Evolutionary conservation across 257 asterid species (phyloP).

Genomic region (Hygrophila difformis): DNA sequence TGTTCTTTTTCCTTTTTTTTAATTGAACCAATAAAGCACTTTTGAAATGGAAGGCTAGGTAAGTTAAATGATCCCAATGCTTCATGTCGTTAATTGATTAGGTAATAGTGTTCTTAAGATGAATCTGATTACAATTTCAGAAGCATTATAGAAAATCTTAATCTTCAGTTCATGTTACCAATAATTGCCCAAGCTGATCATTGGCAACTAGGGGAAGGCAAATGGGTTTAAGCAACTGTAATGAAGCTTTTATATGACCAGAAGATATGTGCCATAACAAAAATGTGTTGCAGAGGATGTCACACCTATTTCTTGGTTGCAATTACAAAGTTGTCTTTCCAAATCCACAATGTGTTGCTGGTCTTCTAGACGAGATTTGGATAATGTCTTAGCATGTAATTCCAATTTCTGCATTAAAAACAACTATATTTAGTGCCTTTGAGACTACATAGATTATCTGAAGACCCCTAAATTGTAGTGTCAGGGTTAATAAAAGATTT

Average conservation of each 20-base stretch:
- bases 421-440: conserved; percentile 5
- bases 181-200: conserved; percentile 8
- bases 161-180: background rate
- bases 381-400: conserved; percentile 51
- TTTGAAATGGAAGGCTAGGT: no score
- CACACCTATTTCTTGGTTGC: conserved; percentile 83
- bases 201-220: background rate
- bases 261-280: no score
- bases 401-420: conserved; percentile 57
- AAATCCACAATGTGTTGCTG: conserved; percentile 57
- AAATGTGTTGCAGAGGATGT: conserved; percentile 11
- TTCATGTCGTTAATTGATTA: no score
- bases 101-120: no score
- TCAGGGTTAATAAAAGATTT: background rate
- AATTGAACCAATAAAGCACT: no score
- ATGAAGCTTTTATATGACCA: no score
- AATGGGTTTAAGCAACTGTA: background rate
- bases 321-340: conserved; percentile 75
- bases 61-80: no score
- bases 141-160: background rate
- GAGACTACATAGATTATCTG: conserved; percentile 1
- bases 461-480: background rate
- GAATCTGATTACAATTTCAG: no score
- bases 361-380: conserved; percentile 59
- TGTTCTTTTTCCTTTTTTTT: no score